Base-by-base conservation (phyloP, 345 rosid species). In the Moricandia moricandioides region DNA sequence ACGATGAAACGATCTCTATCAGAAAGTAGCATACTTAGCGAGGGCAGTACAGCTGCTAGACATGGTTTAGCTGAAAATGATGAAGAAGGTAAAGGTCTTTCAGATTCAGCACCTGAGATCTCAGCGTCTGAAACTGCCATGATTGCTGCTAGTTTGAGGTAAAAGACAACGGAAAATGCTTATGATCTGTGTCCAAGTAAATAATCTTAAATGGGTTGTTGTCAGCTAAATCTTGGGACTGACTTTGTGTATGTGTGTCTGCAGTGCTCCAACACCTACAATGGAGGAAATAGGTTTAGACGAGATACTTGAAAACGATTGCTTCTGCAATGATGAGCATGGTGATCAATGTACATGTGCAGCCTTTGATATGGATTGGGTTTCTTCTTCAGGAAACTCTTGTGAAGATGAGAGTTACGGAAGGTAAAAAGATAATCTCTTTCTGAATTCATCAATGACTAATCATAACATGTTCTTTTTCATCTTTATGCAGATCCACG, bases 351-450 rank as follows among this genome's bases (percentile, higher is more conserved):
- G 88, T 76, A 85, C 81, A 78, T 87, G 86, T 75, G 79, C 89
- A 60, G 76, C 84, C 79, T 91, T 94, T 47, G 95, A 89, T 77
- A 65, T 86, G 78, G 98, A 88, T n/a, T 87, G 93, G 93, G 82
- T 86, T 62, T 95, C 97, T 77, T 92, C 99, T 62, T 90, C 98
- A 7, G 99, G 89, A 70, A 90, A 90, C 85, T 90, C 96, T 7
- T 86, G 86, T 8, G 96, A 92, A 65, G 97, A 88, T 64, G 97
- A 92, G 71, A 73, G 69, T 47, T 82, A 69, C 73, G 89, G 84
- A 69, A 90, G 97, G 97, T 95, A 84, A 71, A 51, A 14, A 37
- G 55, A 40, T 11, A 70, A 6, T 17, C 1, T 26, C 5, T 33
- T 14, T 29, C 17, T 58, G 74, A 56, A 11, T 18, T 21, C 12